Conservation (phyloP, 1,284 basidiomycete species). For the Heterobasidion annosum region DNA sequence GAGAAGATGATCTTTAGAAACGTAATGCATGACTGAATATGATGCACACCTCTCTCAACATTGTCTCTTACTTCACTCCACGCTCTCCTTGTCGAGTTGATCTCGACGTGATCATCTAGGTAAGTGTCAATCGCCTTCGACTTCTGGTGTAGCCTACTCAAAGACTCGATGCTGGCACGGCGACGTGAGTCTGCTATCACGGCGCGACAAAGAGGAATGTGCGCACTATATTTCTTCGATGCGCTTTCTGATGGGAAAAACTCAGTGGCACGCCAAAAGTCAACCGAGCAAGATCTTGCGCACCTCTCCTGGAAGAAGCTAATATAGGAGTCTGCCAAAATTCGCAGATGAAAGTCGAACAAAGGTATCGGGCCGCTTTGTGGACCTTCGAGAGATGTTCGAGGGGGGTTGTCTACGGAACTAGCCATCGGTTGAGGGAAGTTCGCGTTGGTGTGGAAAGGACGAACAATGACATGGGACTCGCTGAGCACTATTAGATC, state of each 20-base stretch:
- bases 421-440: neutral
- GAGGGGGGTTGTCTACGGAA: neutral
- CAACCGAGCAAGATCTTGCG: slow-evolving; percentile 16
- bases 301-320: slow-evolving; percentile 82
- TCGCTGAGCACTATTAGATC: no score
- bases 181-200: neutral
- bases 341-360: slow-evolving; percentile 64
- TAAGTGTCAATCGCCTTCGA: slow-evolving; percentile 57
- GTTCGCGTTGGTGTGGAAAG: neutral
- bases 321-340: slow-evolving; percentile 69
- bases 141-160: slow-evolving; percentile 64
- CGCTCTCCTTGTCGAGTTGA: slow-evolving; percentile 55
- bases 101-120: slow-evolving; percentile 54
- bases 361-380: slow-evolving; percentile 48
- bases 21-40: slow-evolving; percentile 1
- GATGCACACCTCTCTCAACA: slow-evolving; percentile 56
- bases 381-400: slow-evolving; percentile 9
- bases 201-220: neutral
- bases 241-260: slow-evolving; percentile 42
- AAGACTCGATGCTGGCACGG: slow-evolving; percentile 51
- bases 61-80: slow-evolving; percentile 83
- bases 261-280: slow-evolving; percentile 9
- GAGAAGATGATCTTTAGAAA: slow-evolving; percentile 2
- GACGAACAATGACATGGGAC: no score
- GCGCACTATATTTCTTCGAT: slow-evolving; percentile 80